Conservation (phyloP, 2,329 filamentous ascomycete genomes). For the Sporothrix pseudoabietina region DNA sequence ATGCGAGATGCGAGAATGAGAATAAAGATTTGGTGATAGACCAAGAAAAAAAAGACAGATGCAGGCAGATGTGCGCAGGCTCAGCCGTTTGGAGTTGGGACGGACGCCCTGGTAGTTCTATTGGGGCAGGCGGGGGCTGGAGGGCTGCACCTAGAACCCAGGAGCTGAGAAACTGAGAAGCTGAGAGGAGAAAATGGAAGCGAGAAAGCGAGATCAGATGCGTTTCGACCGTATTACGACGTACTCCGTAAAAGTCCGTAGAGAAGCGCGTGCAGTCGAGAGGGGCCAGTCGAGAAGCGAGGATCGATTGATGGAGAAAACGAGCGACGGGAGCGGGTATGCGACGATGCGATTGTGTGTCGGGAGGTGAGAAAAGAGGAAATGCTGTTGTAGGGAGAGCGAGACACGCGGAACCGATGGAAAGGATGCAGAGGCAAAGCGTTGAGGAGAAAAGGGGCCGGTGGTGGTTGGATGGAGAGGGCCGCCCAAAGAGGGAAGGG, state of each 20-base stretch:
- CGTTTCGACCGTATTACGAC: slow-evolving; percentile 17
- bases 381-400: slow-evolving; percentile 10
- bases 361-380: slow-evolving; percentile 1
- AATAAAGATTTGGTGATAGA: not conserved
- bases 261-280: slow-evolving; percentile 7
- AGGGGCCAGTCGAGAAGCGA: not conserved
- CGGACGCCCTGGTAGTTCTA: not conserved
- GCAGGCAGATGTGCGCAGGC: not conserved
- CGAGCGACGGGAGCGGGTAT: slow-evolving; percentile 9
- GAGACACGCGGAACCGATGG: slow-evolving; percentile 24
- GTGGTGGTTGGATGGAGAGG: slow-evolving; percentile 29
- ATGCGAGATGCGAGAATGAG: not conserved
- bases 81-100: slow-evolving; percentile 23
- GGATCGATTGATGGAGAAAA: slow-evolving; percentile 6
- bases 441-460: slow-evolving; percentile 29
- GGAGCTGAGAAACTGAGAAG: not conserved
- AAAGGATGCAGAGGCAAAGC: slow-evolving; percentile 21
- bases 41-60: not conserved
- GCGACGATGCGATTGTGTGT: slow-evolving; percentile 11
- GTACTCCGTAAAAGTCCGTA: slow-evolving; percentile 15
- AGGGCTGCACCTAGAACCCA: not conserved
- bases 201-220: slow-evolving; percentile 12
- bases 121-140: slow-evolving; percentile 4
- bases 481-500: slow-evolving; percentile 24
- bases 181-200: not conserved